Evolutionary conservation across 2,329 filamentous ascomycete species (phyloP).

Genomic region (Talaromyces funiculosus): DNA sequence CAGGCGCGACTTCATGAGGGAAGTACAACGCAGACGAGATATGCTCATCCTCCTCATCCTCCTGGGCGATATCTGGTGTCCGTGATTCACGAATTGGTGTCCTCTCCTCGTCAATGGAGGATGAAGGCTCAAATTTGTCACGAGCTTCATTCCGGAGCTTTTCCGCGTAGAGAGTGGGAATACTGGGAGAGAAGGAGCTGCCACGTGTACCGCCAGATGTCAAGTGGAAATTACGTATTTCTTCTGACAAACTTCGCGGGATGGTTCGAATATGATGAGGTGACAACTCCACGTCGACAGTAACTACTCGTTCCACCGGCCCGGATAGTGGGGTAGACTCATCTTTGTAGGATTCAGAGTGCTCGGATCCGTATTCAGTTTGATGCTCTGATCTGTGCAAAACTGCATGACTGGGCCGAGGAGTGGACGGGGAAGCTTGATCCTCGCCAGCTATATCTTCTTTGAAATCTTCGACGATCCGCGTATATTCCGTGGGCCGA

Average conservation of each 20-base stretch:
- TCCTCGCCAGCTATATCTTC: constrained; percentile 5
- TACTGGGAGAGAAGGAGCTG: constrained; percentile 41
- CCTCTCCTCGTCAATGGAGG: constrained; percentile 5
- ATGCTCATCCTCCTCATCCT: constrained; percentile 58
- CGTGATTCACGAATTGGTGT: constrained; percentile 2
- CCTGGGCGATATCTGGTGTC: constrained; percentile 25
- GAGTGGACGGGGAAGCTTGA: constrained; percentile 1
- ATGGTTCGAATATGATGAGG: constrained; percentile 31
- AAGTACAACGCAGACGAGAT: constrained; percentile 62
- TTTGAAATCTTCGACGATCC: constrained; percentile 19
- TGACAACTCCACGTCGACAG: constrained; percentile 18
- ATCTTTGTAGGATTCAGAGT: background rate
- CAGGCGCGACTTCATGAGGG: constrained; percentile 51
- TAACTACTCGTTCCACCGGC: constrained; percentile 1
- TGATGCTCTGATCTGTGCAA: constrained; percentile 18
- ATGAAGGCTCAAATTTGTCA: constrained; percentile 10
- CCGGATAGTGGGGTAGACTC: background rate
- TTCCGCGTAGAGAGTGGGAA: constrained; percentile 34
- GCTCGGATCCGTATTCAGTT: constrained; percentile 13
- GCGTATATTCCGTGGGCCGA: constrained; percentile 33
- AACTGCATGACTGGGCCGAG: constrained; percentile 12
- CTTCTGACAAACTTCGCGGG: constrained; percentile 49
- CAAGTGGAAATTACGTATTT: constrained; percentile 52
- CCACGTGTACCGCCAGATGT: constrained; percentile 43
- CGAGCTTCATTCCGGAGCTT: constrained; percentile 25